A percentile compares a stretch with the other conserved stretches of the same genome.
These are phyloP conservation scores for Crassisporium funariophilum DNA, from an alignment of 768 basidiomycete genomes.

Conservation along the genomic window DNA sequence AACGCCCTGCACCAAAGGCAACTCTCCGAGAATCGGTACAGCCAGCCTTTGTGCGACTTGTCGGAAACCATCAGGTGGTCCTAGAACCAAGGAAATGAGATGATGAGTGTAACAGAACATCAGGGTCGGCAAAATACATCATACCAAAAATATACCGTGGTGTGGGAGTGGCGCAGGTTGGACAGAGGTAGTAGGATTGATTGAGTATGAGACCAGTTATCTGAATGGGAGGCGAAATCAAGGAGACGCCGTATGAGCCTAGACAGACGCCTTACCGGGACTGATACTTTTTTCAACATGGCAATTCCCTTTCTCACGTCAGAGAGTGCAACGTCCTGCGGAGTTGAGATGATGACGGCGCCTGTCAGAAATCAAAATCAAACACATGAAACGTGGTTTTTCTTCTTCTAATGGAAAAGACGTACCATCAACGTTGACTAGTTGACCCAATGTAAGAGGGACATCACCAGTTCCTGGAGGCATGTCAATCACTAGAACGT, in stretches of 20 bases:
- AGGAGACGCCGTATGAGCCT: neutral
- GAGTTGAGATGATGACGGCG: conserved; percentile 92
- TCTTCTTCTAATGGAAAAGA: neutral
- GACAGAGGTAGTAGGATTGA: conserved; percentile 81
- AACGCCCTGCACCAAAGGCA: conserved; percentile 78
- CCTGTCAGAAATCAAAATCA: conserved; percentile 50
- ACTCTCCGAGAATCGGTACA: conserved; percentile 71
- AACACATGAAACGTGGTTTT: neutral
- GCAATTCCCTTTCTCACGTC: conserved; percentile 92
- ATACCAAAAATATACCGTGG: conserved; percentile 35
- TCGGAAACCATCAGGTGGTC: conserved; percentile 66
- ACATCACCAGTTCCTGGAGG: conserved; percentile 98
- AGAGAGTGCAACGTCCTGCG: conserved; percentile 89
- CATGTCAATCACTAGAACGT: conserved; percentile 92
- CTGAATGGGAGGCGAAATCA: conserved; percentile 40
- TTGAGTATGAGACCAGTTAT: conserved; percentile 88
- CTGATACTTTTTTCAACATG: conserved; percentile 86
- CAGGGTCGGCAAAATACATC: neutral
- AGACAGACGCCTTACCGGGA: conserved; percentile 63
- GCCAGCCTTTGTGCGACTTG: conserved; percentile 56
- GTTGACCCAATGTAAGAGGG: conserved; percentile 72
- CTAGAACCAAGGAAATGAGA: conserved; percentile 46
- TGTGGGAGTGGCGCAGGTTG: conserved; percentile 62
- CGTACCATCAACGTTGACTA: conserved; percentile 22
- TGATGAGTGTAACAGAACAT: conserved; percentile 31